Base-by-base conservation (phyloP, 139 green algal species). In the Ettlia oleoabundans region DNA sequence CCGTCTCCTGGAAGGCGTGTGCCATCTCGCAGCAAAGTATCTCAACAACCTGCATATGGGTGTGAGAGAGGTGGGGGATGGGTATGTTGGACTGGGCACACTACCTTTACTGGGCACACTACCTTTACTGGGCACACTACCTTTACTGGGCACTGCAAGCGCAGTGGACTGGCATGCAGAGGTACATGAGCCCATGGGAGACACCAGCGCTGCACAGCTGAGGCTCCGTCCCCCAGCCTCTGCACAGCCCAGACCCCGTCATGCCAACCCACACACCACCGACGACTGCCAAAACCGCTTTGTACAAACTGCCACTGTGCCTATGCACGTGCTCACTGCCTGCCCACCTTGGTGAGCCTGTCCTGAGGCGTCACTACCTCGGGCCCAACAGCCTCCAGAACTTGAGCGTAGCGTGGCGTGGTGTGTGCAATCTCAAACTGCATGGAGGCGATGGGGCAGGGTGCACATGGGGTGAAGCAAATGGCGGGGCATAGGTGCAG, bases 351-450 rank as follows among this genome's bases (percentile, higher is more conserved):
- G 61, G 62, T 68, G 35, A 91, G 52, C 13, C 87, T 64, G 7
- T 84, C 80, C 15, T 55, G 66, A 1, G 80, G 72, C 24, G 64
- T 65, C 38, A 93, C 84, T 0, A 93, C 64, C 55, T 79, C 81
- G 13, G 66, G 62, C 3, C 87, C 79, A 4, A 93, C 58, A 21
- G 51, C 79, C 6, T 81, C 84, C 40, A 93, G 76, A n/a, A 93
- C 24, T 5, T 35, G 26, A 26, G 53, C 63, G 78, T 93, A 93
- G 33, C 78, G 69, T 0, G 70, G 40, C 51, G 85, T 93, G 28
- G 65, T 30, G 67, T 91, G 84, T 24, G 86, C 82, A 41, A 94
- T 92, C 78, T 90, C 86, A 83, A 93, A 94, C 85, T 94, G 73
- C 30, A 43, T n/a, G 64, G 64, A n/a, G 43, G 43, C 9, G 65